These are phyloP conservation scores for Heliosperma pusillum DNA, from an alignment of 148 eudicot species.

Conservation along the genomic window DNA sequence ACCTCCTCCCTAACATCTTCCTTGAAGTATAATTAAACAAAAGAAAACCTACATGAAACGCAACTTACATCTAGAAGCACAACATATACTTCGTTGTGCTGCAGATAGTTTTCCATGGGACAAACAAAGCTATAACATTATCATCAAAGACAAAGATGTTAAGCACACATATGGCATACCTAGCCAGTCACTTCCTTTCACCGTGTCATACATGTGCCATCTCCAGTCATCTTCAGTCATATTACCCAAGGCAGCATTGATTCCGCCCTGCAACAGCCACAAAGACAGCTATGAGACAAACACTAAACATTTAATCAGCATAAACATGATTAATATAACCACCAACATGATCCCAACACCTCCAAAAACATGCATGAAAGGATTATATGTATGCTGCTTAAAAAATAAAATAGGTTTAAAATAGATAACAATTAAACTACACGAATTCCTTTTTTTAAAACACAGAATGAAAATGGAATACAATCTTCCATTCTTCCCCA, in stretches of 20 bases:
- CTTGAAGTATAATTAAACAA: not conserved
- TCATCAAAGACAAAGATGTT: not conserved
- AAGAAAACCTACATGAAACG: not conserved
- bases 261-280: slow-evolving; percentile 73
- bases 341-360: not conserved
- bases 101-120: not conserved
- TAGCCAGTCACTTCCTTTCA: slow-evolving; percentile 98
- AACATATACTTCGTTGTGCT: too few species aligned
- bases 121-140: not conserved
- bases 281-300: not conserved
- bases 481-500: not conserved
- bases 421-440: not conserved
- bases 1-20: not conserved
- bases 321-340: not conserved
- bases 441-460: not conserved
- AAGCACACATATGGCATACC: slow-evolving; percentile 49
- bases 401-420: not conserved
- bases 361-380: not conserved
- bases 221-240: slow-evolving; percentile 99
- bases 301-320: not conserved
- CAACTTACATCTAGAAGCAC: not conserved
- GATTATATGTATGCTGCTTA: not conserved
- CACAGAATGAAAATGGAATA: not conserved
- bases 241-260: slow-evolving; percentile 98
- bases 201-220: slow-evolving; percentile 99